Conservation (phyloP, 2,329 filamentous ascomycete species). For the Fusarium temperatum region DNA sequence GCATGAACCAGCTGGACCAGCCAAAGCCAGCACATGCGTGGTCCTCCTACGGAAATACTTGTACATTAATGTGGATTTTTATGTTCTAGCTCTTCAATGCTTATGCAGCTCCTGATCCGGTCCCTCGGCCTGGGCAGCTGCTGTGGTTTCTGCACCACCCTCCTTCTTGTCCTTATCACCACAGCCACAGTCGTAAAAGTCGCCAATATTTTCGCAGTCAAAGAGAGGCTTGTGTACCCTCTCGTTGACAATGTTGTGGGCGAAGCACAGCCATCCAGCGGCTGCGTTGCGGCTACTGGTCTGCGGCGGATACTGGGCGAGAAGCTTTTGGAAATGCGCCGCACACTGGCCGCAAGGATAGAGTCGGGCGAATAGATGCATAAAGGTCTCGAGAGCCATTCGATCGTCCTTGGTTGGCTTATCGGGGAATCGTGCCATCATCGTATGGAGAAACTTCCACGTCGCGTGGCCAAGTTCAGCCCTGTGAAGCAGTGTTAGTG, state of each 20-base stretch:
- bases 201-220: slow-evolving; percentile 73
- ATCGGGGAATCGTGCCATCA: slow-evolving; percentile 75
- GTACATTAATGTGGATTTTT: not conserved
- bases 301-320: slow-evolving; percentile 71
- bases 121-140: slow-evolving; percentile 30
- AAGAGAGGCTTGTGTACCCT: slow-evolving; percentile 69
- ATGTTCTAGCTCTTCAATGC: slow-evolving; percentile 8
- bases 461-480: slow-evolving; percentile 73
- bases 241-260: slow-evolving; percentile 74
- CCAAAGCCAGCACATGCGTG: slow-evolving; percentile 25
- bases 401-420: slow-evolving; percentile 70
- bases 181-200: slow-evolving; percentile 77
- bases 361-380: slow-evolving; percentile 72
- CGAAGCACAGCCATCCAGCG: slow-evolving; percentile 73
- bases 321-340: slow-evolving; percentile 70
- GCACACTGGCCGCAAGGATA: slow-evolving; percentile 78
- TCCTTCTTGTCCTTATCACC: slow-evolving; percentile 67
- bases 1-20: slow-evolving; percentile 33
- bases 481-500: slow-evolving; percentile 46
- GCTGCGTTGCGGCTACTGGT: slow-evolving; percentile 70
- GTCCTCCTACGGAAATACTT: slow-evolving; percentile 8
- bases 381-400: slow-evolving; percentile 69
- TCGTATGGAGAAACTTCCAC: slow-evolving; percentile 77
- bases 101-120: slow-evolving; percentile 35
- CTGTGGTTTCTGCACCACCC: slow-evolving; percentile 18